phyloP scores from a whole-genome alignment of 2,329 filamentous ascomycete genomes.

The Pseudodiploospora longispora region DNA sequence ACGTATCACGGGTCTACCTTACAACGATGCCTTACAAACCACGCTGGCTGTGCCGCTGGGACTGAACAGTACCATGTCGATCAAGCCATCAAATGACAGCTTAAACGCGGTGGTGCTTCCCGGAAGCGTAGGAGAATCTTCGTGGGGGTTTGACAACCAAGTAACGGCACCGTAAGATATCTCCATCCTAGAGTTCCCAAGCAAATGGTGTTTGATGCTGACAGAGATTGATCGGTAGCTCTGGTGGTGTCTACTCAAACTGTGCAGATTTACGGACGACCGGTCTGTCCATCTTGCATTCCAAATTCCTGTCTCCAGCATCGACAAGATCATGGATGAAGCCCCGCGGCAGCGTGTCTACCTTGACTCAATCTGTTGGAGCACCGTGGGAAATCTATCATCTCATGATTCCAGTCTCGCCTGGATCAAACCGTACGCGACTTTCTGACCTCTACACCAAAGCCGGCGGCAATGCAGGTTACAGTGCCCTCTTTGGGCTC shows the following conservation, averaged over 20 bases:
- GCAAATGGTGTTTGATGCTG: not conserved
- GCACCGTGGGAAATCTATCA: conserved; percentile 11
- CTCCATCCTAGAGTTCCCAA: not conserved
- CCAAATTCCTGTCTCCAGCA: conserved; percentile 1
- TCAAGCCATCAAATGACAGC: conserved; percentile 1
- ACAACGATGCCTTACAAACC: conserved; percentile 1
- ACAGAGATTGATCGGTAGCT: not conserved
- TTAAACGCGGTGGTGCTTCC: conserved; percentile 1
- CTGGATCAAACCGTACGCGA: conserved; percentile 24
- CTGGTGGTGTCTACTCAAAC: conserved; percentile 6
- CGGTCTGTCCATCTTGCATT: conserved; percentile 3
- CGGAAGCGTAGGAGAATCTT: not conserved
- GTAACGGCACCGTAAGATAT: conserved; percentile 6
- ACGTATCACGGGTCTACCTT: conserved; percentile 1
- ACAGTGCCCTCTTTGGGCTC: conserved; percentile 20
- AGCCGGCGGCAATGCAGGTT: conserved; percentile 21
- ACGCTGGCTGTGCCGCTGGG: conserved; percentile 3
- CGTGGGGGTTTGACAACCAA: conserved; percentile 6
- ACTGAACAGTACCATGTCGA: conserved; percentile 1
- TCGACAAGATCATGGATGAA: conserved; percentile 11
- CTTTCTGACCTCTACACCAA: conserved; percentile 27
- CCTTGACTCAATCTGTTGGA: conserved; percentile 19
- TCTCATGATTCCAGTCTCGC: conserved; percentile 13
- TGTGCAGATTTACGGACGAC: not conserved
- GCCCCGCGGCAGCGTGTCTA: conserved; percentile 8